phyloP scores from a whole-genome alignment of 1,284 basidiomycete species.

The Amylostereum areolatum region DNA sequence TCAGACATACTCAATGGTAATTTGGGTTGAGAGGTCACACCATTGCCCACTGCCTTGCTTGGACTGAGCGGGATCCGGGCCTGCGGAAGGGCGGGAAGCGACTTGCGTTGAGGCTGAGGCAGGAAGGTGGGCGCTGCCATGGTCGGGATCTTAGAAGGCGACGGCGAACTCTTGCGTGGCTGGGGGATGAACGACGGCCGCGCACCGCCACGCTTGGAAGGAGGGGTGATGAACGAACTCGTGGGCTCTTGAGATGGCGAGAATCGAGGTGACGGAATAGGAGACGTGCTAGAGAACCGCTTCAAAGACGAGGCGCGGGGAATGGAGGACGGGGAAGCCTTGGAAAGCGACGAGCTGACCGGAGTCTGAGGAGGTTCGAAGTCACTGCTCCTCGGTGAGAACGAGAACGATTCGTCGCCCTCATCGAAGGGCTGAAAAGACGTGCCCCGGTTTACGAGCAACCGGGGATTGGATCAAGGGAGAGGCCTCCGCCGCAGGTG shows the following conservation, averaged over 20 bases:
- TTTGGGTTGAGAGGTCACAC: slow-evolving; percentile 47
- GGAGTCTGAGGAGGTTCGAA: slow-evolving; percentile 1
- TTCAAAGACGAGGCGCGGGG: slow-evolving; percentile 38
- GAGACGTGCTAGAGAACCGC: slow-evolving; percentile 22
- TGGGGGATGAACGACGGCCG: slow-evolving; percentile 49
- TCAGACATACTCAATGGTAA: slow-evolving; percentile 46
- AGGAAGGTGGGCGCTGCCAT: slow-evolving; percentile 17
- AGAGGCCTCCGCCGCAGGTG: slow-evolving; percentile 10
- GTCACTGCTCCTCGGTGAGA: slow-evolving; percentile 14
- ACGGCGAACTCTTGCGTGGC: slow-evolving; percentile 27
- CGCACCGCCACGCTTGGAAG: slow-evolving; percentile 39
- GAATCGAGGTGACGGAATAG: slow-evolving; percentile 17
- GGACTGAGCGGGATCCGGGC: neutral
- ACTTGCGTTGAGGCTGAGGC: slow-evolving; percentile 9
- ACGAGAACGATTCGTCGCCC: slow-evolving; percentile 23
- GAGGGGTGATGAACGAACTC: slow-evolving; percentile 31
- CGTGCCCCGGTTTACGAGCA: slow-evolving; percentile 15
- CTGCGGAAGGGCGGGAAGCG: neutral
- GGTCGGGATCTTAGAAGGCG: slow-evolving; percentile 19
- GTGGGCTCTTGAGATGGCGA: slow-evolving; percentile 15
- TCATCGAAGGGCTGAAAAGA: slow-evolving; percentile 21
- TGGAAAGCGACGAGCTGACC: slow-evolving; percentile 13
- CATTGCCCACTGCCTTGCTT: slow-evolving; percentile 23
- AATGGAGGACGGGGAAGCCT: slow-evolving; percentile 41
- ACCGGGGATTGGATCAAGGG: slow-evolving; percentile 12